Evolutionary conservation across 768 basidiomycete species (phyloP).

Genomic region (Aureoboletus auriporus): DNA sequence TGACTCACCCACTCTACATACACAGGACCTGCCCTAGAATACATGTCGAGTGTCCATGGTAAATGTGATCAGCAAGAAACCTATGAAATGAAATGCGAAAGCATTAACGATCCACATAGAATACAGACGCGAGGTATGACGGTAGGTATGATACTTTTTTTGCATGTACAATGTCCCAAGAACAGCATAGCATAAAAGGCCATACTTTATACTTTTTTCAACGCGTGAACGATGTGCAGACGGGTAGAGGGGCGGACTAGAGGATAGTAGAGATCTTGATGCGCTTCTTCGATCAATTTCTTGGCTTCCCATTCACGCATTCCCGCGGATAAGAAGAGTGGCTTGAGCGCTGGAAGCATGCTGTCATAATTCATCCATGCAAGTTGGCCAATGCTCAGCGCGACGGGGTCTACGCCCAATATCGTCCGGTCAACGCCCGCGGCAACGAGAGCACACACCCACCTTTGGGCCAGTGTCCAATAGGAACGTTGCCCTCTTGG

Average conservation of each 20-base stretch:
- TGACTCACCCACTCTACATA: not conserved
- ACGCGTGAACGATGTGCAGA: conserved; percentile 58
- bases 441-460: conserved; percentile 10
- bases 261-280: conserved; percentile 62
- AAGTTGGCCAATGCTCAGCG: conserved; percentile 62
- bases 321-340: conserved; percentile 52
- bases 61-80: conserved; percentile 9
- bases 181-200: not conserved
- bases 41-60: conserved; percentile 6
- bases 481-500: conserved; percentile 58
- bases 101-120: conserved; percentile 72
- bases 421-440: conserved; percentile 7
- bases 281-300: conserved; percentile 57
- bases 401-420: conserved; percentile 43
- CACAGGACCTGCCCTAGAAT: not conserved
- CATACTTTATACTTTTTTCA: conserved; percentile 26
- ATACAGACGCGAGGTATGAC: conserved; percentile 13
- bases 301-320: conserved; percentile 51
- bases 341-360: conserved; percentile 58
- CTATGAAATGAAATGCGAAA: conserved; percentile 76
- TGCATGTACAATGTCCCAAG: conserved; percentile 20
- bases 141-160: conserved; percentile 26
- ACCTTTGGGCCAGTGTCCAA: conserved; percentile 70
- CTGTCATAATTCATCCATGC: conserved; percentile 74
- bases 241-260: conserved; percentile 46